Base-by-base conservation (phyloP, 257 asterid species). In the Anisodus tanguticus region DNA sequence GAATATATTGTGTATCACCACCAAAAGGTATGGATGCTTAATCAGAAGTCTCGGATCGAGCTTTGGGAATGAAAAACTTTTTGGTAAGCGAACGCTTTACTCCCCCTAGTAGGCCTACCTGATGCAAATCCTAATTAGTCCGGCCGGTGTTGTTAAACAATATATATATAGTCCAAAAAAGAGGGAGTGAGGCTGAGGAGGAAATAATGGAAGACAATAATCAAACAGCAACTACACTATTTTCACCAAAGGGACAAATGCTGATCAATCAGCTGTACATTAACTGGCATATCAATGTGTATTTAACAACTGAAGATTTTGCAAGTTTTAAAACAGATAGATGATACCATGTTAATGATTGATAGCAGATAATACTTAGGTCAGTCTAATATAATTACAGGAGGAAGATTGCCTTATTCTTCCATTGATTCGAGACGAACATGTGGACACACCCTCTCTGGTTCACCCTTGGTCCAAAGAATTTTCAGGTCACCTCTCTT, bases 391-490 rank as follows among this genome's bases (percentile, higher is more conserved):
- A 76, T 53, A 77, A 53, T 77, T 77, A 77, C 64, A 53, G 6
- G 64, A 76, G 26, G 81, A 53, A 53, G 78, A 63, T 9, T 16
- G 68, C 22, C 26, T 51, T 19, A 86, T 83, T 92, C 93, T 79
- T 84, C 88, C 41, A 83, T 60, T 9, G 97, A 88, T 83, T 91
- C 93, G 15, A 92, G 95, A 37, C 89, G 93, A 81, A 93, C 90
- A 58, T 95, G 98, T 0, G 95, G 93, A 83, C 98, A 95, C 47
- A 91, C 89, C 86, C 95, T 91, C 15, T 89, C 93, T 15, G 98
- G 97, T 84, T 95, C 98, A 35, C 98, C 97, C 80, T 82, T 91
- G 6, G 89, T 84, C 98, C 98, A 95, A 51, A 93, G 87, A 62
- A 86, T 82, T 87, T 87, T 86, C 88, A 95, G 86, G 83, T 95